Evolutionary conservation across 1,139 yeast genomes (phyloP), one percentile per base, ranked within the genome.

Genomic region (Kodamaea fungicola): DNA sequence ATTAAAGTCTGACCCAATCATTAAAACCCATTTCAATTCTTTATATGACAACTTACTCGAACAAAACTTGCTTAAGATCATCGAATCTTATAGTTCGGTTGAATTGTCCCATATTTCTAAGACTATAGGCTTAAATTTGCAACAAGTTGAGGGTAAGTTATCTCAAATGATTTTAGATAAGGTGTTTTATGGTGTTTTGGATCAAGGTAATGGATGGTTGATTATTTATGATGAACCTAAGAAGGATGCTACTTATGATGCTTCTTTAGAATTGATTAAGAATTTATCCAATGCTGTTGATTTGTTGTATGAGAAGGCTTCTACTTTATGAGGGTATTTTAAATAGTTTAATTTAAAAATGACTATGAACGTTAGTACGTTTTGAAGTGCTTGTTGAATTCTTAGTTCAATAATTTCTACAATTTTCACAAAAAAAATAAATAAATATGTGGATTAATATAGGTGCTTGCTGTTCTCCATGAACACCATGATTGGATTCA

Each of bases 131-230:
- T 75, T 94, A 44, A 92, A 90, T 50, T 73, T 83, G 37, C 84
- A 83, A 47, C 95, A 89, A 57, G 90, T 92, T 22, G 99, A 92
- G 63, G 95, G 95, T 12, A 92, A 92, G 61, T 74, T 92, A 46
- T 83, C 95, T 35, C 97, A 92, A 63, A 92, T 92, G 98, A 92
- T 92, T 51, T 74, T 92, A 51, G 98, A 92, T 61, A 85, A 88
- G 57, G 87, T 90, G 10, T 88, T 94, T 52, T 85, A 83, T 55
- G 99, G 98, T 33, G 97, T 94, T 32, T 73, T 92, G 52, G 98
- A 92, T 61, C 99, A 92, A 68, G 98, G 98, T 32, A 90, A 90
- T 58, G 98, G 98, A 6, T 92, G 97, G 96, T 76, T 92, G 50
- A 83, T 89, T 50, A 80, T 92, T 42, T 92, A 87, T 55, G 95